These are phyloP conservation scores for Penicillium oxalicum DNA, from an alignment of 2,329 filamentous ascomycete genomes.

Conservation along the genomic window DNA sequence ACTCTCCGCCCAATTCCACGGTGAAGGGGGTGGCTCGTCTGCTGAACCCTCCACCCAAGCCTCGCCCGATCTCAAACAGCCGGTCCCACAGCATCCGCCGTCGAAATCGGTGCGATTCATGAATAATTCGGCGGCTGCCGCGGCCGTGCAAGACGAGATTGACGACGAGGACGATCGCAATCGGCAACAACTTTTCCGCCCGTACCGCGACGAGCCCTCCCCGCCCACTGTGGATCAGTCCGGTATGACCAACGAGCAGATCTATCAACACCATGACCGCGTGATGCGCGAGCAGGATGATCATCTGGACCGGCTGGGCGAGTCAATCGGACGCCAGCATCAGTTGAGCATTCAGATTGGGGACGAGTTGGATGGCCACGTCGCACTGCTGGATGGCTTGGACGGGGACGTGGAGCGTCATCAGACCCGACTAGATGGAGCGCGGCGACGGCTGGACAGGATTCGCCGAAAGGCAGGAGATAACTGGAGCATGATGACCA, in stretches of 20 bases:
- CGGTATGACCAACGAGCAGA: constrained; percentile 70
- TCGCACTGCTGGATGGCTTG: constrained; percentile 81
- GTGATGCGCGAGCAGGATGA: constrained; percentile 86
- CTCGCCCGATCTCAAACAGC: constrained; percentile 41
- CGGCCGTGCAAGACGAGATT: constrained; percentile 27
- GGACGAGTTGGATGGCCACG: constrained; percentile 87
- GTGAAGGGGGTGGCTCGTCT: constrained; percentile 48
- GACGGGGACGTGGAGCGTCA: constrained; percentile 79
- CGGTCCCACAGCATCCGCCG: constrained; percentile 37
- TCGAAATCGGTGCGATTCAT: constrained; percentile 82
- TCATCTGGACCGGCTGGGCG: constrained; percentile 82
- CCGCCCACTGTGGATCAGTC: constrained; percentile 45
- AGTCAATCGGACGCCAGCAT: constrained; percentile 78
- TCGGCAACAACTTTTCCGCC: constrained; percentile 56
- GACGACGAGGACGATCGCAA: constrained; percentile 48
- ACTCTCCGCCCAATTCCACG: constrained; percentile 73
- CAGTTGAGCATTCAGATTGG: constrained; percentile 94
- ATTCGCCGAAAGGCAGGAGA: constrained; percentile 71
- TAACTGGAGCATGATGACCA: constrained; percentile 78
- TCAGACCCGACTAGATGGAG: constrained; percentile 66
- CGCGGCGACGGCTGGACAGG: constrained; percentile 63
- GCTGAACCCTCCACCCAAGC: constrained; percentile 56
- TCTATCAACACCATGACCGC: constrained; percentile 75
- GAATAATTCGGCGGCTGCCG: constrained; percentile 50
- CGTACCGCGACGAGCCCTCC: constrained; percentile 53